Evolutionary conservation across 2,329 filamentous ascomycete species (phyloP).

Genomic region (Trichoderma citrinoviride): DNA sequence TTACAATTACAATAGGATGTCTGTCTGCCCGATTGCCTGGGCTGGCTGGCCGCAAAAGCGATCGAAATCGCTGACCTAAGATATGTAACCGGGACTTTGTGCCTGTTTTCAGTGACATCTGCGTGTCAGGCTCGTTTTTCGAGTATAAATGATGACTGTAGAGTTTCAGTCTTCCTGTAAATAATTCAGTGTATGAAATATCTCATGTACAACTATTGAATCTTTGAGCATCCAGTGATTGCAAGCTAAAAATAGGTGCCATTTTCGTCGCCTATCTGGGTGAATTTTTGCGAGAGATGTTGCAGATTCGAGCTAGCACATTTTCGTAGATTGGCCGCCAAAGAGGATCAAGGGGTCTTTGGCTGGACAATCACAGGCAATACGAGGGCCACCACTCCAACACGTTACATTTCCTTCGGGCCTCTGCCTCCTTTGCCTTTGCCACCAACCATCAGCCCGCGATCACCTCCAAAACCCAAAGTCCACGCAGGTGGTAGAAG

Average conservation of each 20-base stretch:
- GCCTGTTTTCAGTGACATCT: no score
- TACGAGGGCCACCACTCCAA: conserved; percentile 9
- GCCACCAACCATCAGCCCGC: background rate
- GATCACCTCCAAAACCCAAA: background rate
- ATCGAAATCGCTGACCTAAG: no score
- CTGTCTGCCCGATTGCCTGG: no score
- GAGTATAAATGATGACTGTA: no score
- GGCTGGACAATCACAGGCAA: background rate
- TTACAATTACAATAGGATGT: no score
- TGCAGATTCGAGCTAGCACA: background rate
- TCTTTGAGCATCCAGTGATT: no score
- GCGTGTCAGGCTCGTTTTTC: no score
- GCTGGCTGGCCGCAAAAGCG: no score
- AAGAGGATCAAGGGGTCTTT: conserved; percentile 11
- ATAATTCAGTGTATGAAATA: no score
- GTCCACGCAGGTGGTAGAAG: conserved; percentile 11
- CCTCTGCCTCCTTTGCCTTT: conserved; percentile 1
- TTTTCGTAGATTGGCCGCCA: conserved; percentile 16
- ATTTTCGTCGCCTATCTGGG: background rate
- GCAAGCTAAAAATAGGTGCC: background rate
- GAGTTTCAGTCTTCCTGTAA: no score
- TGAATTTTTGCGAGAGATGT: background rate
- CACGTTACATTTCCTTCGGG: conserved; percentile 10
- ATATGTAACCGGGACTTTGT: no score
- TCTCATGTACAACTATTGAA: no score